Evolutionary conservation across 768 basidiomycete species (phyloP).

Genomic region (Pisolithus sp.): DNA sequence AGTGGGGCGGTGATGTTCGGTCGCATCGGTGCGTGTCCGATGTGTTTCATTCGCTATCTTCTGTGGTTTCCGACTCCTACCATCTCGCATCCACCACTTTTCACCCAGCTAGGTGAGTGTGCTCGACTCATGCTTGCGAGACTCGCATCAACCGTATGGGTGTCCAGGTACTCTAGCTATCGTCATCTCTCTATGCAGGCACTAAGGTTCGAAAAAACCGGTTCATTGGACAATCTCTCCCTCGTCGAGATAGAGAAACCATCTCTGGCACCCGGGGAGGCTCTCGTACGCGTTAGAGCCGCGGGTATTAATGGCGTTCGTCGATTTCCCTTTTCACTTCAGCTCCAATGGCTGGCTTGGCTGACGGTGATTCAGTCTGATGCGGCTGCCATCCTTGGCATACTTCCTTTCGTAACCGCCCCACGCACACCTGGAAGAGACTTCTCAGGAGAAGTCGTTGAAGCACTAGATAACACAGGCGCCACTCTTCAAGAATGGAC

Average conservation of each 20-base stretch:
- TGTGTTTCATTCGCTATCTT: too few species aligned
- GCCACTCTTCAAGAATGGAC: slow-evolving; percentile 15
- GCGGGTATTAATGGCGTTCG: slow-evolving; percentile 30
- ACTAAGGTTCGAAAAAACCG: slow-evolving; percentile 26
- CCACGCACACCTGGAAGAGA: slow-evolving; percentile 28
- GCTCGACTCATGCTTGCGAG: neutral
- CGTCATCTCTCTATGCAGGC: slow-evolving; percentile 23
- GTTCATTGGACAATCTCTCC: slow-evolving; percentile 23
- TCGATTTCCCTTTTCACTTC: neutral
- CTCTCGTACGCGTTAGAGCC: slow-evolving; percentile 26
- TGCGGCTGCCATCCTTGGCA: slow-evolving; percentile 22
- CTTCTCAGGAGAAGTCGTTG: slow-evolving; percentile 30
- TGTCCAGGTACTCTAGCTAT: slow-evolving; percentile 1
- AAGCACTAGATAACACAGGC: slow-evolving; percentile 23
- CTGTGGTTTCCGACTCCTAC: neutral
- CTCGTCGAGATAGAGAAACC: slow-evolving; percentile 23
- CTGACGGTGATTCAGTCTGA: slow-evolving; percentile 20
- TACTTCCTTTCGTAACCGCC: slow-evolving; percentile 26
- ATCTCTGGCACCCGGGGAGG: slow-evolving; percentile 24
- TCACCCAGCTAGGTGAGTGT: neutral
- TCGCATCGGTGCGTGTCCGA: neutral
- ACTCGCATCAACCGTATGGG: neutral
- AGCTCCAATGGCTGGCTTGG: neutral
- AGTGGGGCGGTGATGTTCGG: neutral
- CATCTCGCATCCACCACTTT: neutral